Conservation (phyloP, 139 green algal genomes). For the Closterium sp. region DNA sequence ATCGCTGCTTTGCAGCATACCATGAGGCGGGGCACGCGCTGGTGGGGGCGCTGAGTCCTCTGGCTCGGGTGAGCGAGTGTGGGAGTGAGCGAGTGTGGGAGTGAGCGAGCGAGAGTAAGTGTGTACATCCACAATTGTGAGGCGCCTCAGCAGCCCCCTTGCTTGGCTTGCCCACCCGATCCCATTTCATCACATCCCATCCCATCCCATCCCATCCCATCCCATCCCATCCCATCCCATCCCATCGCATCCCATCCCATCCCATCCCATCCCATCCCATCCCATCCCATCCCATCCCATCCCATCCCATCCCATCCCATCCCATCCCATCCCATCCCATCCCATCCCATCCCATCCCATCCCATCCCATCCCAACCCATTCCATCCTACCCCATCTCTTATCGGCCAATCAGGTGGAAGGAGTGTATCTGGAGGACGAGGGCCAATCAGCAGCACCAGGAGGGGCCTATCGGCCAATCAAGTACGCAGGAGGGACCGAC, state of each 20-base stretch:
- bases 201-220: constrained; percentile 1
- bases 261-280: constrained; percentile 13
- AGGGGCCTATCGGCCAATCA: neutral
- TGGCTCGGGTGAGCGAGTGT: neutral
- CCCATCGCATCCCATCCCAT: constrained; percentile 1
- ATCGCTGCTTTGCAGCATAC: neutral
- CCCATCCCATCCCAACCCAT: no score
- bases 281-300: constrained; percentile 13
- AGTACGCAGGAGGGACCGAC: neutral
- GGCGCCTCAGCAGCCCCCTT: no score
- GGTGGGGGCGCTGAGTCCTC: neutral
- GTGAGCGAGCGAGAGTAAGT: no score
- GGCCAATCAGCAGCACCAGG: neutral
- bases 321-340: constrained; percentile 19
- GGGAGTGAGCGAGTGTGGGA: no score
- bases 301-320: constrained; percentile 17
- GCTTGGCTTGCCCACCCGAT: no score
- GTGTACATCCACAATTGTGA: no score
- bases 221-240: neutral
- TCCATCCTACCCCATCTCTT: no score
- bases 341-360: constrained; percentile 2
- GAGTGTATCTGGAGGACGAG: neutral
- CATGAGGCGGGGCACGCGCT: neutral
- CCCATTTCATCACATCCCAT: neutral
- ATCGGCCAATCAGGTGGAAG: neutral